Evolutionary conservation across 805 yeast genomes (phyloP).

Genomic region (Peterozyma xylosa): DNA sequence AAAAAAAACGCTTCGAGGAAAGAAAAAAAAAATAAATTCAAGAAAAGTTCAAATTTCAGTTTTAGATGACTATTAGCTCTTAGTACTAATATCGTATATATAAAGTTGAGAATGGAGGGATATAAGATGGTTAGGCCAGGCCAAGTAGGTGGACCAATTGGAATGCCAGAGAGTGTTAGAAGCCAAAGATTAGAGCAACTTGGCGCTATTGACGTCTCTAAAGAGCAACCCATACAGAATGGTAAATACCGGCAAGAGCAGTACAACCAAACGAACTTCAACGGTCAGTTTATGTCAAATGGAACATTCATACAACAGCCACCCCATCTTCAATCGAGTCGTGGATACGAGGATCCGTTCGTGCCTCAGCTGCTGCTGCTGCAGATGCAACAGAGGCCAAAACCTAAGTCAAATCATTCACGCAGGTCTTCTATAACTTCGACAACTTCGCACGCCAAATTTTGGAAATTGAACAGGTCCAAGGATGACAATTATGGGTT

Average conservation of each 20-base stretch:
- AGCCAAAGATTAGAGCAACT: slow-evolving; percentile 30
- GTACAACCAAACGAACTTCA: too few species aligned
- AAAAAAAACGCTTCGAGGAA: too few species aligned
- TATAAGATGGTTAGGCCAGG: slow-evolving; percentile 12
- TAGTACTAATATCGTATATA: neutral
- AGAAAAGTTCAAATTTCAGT: neutral
- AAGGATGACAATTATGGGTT: slow-evolving; percentile 22
- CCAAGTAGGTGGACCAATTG: slow-evolving; percentile 10
- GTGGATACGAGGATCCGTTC: slow-evolving; percentile 8
- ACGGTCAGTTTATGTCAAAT: neutral
- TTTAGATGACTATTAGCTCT: neutral
- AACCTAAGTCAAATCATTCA: slow-evolving; percentile 4
- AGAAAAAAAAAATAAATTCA: too few species aligned
- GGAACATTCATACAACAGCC: slow-evolving; percentile 7
- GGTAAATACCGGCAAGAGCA: neutral
- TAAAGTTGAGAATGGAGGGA: neutral
- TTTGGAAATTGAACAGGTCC: slow-evolving; percentile 23
- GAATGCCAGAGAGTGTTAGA: slow-evolving; percentile 20
- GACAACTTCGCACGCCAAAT: slow-evolving; percentile 24
- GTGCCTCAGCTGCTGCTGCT: slow-evolving; percentile 6
- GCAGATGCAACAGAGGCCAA: slow-evolving; percentile 4
- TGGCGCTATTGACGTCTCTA: slow-evolving; percentile 36
- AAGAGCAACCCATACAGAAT: slow-evolving; percentile 27
- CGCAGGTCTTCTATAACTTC: slow-evolving; percentile 20
- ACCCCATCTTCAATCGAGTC: slow-evolving; percentile 10